phyloP scores from a whole-genome alignment of 305 asterid genomes.

The Rubia peregrina region DNA sequence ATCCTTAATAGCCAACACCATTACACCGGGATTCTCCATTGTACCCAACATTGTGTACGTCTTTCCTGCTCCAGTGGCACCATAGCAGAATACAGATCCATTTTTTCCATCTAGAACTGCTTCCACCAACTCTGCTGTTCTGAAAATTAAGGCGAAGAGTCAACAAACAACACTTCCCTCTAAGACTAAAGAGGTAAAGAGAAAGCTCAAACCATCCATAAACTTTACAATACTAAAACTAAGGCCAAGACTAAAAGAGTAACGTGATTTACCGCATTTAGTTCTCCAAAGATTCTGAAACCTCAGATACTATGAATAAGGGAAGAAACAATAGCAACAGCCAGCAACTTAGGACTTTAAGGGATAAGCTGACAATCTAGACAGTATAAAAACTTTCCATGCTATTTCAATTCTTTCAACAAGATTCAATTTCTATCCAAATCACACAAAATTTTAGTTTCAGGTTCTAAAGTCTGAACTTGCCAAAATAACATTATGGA shows the following conservation, averaged over 20 bases:
- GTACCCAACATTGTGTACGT: constrained; percentile 64
- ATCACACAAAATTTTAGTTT: background rate
- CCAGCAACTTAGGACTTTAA: constrained; percentile 2
- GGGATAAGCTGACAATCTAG: background rate
- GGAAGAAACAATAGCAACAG: background rate
- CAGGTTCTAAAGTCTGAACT: background rate
- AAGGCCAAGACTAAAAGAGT: background rate
- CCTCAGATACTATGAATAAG: background rate
- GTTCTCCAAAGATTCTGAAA: no score
- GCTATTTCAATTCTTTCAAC: background rate
- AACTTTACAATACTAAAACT: background rate
- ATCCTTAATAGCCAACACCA: constrained; percentile 65
- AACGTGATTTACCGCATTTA: background rate
- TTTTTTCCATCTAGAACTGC: constrained; percentile 59
- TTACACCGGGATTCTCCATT: constrained; percentile 51
- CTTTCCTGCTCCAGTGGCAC: constrained; percentile 72
- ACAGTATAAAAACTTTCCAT: background rate
- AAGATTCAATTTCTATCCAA: background rate
- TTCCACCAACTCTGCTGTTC: constrained; percentile 63
- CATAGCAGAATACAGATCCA: constrained; percentile 62
- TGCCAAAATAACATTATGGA: background rate
- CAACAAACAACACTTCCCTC: background rate
- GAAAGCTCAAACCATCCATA: background rate
- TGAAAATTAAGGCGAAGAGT: constrained; percentile 21
- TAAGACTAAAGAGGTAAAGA: background rate